Evolutionary conservation across 441 rosid genomes (phyloP).

Genomic region (Croton setiger): DNA sequence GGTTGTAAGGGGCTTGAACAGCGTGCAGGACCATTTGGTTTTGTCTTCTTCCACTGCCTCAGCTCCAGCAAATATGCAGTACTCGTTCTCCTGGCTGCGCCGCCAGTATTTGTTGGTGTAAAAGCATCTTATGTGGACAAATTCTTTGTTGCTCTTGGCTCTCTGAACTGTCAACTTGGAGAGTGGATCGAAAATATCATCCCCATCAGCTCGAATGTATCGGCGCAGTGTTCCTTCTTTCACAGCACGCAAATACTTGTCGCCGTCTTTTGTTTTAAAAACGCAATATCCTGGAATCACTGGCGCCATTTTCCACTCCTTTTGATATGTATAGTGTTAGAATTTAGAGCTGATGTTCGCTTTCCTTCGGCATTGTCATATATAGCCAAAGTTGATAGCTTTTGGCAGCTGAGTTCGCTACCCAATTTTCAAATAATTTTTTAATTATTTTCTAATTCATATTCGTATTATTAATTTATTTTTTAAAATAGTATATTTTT

Average conservation of each 20-base stretch:
- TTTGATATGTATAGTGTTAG: neutral
- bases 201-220: neutral
- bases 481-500: no score
- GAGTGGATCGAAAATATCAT: neutral
- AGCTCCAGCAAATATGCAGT: neutral
- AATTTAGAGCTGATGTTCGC: no score
- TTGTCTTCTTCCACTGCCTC: neutral
- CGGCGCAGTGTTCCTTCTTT: neutral
- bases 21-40: conserved; percentile 8
- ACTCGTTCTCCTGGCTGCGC: neutral
- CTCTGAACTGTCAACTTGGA: neutral
- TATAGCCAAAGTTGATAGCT: no score
- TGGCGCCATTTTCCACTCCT: neutral
- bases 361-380: no score
- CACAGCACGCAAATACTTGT: neutral
- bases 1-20: neutral
- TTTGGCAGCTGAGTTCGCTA: no score
- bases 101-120: neutral
- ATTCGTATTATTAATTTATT: no score
- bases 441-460: no score
- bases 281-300: neutral
- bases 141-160: neutral
- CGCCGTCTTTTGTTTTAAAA: neutral
- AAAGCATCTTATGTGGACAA: conserved; percentile 1
- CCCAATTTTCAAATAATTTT: no score